Conservation (phyloP, 495 filamentous ascomycete species). For the Endocarpon pusillum region DNA sequence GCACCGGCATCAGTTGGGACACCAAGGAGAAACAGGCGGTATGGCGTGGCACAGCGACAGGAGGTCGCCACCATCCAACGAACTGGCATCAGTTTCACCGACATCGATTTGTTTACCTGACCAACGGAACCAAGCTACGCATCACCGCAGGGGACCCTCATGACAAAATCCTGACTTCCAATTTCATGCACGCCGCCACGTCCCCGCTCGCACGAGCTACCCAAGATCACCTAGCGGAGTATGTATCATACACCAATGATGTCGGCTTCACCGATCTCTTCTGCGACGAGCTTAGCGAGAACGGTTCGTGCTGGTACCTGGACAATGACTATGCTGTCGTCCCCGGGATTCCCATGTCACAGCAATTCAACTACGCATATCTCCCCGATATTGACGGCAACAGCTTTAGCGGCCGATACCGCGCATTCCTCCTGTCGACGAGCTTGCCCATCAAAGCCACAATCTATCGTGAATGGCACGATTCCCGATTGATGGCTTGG, state of each 20-base stretch:
- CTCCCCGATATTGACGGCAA: conserved; percentile 45
- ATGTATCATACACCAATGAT: conserved; percentile 11
- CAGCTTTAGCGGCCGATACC: conserved; percentile 40
- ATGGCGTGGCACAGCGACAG: conserved; percentile 49
- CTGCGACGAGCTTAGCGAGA: too few species aligned
- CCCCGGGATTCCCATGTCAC: conserved; percentile 24
- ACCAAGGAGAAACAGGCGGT: conserved; percentile 33
- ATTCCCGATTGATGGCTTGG: conserved; percentile 38
- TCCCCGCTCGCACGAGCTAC: too few species aligned
- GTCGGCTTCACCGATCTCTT: conserved; percentile 30
- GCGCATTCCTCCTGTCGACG: conserved; percentile 36
- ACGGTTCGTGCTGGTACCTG: too few species aligned
- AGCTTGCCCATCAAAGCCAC: conserved; percentile 41
- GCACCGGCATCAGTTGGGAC: conserved; percentile 30
- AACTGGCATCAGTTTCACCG: conserved; percentile 51
- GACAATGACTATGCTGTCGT: too few species aligned
- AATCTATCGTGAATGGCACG: conserved; percentile 46
- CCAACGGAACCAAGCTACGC: conserved; percentile 37
- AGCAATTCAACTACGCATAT: conserved; percentile 36
- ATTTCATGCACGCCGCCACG: too few species aligned
- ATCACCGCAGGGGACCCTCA: conserved; percentile 14
- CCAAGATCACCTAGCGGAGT: too few species aligned
- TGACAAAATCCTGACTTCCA: too few species aligned
- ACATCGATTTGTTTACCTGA: conserved; percentile 47
- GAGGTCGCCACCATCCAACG: conserved; percentile 34